phyloP scores from a whole-genome alignment of 164 flowering plant genomes.

The Protea cynaroides region DNA sequence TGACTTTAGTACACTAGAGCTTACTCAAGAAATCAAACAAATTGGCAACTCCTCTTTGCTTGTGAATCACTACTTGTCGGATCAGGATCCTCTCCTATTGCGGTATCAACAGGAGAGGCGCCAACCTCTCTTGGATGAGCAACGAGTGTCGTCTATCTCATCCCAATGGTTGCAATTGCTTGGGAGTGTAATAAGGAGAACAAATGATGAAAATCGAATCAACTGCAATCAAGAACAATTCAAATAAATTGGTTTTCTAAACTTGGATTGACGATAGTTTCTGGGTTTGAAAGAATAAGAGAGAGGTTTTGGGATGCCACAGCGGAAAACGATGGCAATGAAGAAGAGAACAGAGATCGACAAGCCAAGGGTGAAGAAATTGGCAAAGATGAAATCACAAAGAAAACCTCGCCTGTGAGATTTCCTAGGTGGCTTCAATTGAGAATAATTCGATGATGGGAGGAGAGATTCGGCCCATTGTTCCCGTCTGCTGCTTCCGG shows the following conservation, averaged over 20 bases:
- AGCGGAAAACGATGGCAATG: constrained; percentile 40
- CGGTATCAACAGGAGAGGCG: no score
- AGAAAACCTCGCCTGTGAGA: constrained; percentile 43
- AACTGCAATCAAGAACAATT: no score
- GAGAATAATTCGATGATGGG: constrained; percentile 27
- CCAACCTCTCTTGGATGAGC: no score
- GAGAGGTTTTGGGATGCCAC: constrained; percentile 50
- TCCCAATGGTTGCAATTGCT: no score
- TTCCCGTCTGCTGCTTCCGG: constrained; percentile 11
- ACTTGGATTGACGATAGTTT: background rate
- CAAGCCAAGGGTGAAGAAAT: constrained; percentile 72
- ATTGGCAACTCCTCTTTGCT: no score
- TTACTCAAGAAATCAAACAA: no score
- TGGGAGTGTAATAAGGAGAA: no score
- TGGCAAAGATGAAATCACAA: constrained; percentile 47
- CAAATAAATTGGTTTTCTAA: constrained; percentile 19
- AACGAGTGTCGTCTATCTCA: no score
- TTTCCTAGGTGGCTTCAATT: constrained; percentile 47
- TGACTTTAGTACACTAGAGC: no score
- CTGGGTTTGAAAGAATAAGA: constrained; percentile 31
- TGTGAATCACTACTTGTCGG: no score
- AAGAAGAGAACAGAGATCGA: constrained; percentile 59
- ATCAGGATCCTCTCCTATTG: no score
- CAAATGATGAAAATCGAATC: no score
- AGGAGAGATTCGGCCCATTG: constrained; percentile 39